Evolutionary conservation across 768 basidiomycete species (phyloP).

Genomic region (Suillus decipiens): DNA sequence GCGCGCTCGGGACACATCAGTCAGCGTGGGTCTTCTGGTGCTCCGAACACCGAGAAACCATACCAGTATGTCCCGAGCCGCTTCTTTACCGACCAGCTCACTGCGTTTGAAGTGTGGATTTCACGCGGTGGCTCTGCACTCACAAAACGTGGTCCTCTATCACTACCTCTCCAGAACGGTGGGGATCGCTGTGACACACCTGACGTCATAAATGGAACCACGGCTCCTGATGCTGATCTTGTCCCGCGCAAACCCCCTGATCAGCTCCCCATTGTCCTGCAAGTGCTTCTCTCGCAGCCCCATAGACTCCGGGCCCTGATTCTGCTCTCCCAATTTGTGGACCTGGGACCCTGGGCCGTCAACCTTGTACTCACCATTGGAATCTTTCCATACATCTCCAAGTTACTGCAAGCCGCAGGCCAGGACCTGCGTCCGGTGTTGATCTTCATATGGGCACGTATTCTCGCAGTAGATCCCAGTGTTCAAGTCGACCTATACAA

Average conservation of each 20-base stretch:
- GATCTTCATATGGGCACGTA: conserved; percentile 98
- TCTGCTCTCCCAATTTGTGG: conserved; percentile 94
- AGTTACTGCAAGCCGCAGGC: conserved; percentile 92
- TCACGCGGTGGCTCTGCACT: conserved; percentile 88
- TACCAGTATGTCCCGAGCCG: conserved; percentile 82
- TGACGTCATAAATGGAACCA: conserved; percentile 19
- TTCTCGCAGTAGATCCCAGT: conserved; percentile 92
- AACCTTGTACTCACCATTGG: conserved; percentile 94
- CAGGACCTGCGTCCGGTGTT: conserved; percentile 95
- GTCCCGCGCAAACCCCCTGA: conserved; percentile 93
- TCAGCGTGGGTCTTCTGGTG: conserved; percentile 30
- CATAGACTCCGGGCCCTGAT: conserved; percentile 95
- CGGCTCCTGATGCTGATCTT: conserved; percentile 40
- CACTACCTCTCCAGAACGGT: conserved; percentile 56
- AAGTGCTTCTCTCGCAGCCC: conserved; percentile 94
- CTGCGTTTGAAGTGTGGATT: conserved; percentile 98
- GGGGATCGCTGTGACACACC: conserved; percentile 28
- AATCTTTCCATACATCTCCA: conserved; percentile 98
- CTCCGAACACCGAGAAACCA: conserved; percentile 42
- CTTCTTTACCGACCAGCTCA: conserved; percentile 95
- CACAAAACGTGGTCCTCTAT: conserved; percentile 73
- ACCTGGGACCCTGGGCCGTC: conserved; percentile 98
- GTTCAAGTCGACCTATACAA: conserved; percentile 90
- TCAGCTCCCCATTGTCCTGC: conserved; percentile 96
- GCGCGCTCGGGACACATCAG: conserved; percentile 15